Evolutionary conservation across 495 filamentous ascomycete genomes (phyloP).

Genomic region (Amniculicola lignicola): DNA sequence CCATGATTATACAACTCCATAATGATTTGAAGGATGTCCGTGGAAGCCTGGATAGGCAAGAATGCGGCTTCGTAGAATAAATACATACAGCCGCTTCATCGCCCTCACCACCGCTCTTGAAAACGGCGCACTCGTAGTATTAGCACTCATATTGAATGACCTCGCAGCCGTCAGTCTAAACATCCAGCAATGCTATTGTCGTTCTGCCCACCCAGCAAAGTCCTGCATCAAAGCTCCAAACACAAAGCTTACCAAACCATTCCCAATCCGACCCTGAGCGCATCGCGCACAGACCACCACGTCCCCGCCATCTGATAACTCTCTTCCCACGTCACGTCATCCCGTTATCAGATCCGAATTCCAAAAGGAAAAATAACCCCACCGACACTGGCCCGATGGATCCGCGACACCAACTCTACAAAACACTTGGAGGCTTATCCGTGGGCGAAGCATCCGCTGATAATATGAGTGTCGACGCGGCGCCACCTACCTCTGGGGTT

Average conservation of each 20-base stretch:
- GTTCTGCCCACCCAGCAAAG: too few relatives aligned
- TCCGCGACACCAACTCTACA: conserved; percentile 22
- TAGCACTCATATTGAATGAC: conserved; percentile 36
- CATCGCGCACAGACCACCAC: conserved; percentile 3
- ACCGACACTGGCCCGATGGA: conserved; percentile 17
- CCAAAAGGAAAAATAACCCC: background rate
- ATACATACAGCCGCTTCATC: conserved; percentile 74
- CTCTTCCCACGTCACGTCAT: too few relatives aligned
- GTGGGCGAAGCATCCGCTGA: conserved; percentile 2
- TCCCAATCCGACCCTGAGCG: background rate
- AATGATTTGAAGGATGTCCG: too few relatives aligned
- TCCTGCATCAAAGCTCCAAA: too few relatives aligned
- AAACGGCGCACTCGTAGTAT: conserved; percentile 57
- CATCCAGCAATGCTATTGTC: too few relatives aligned
- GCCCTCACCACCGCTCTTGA: conserved; percentile 74
- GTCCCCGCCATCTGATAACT: conserved; percentile 9
- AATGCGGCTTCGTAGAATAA: too few relatives aligned
- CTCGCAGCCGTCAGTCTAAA: conserved; percentile 14
- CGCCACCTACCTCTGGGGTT: conserved; percentile 53
- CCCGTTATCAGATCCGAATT: conserved; percentile 30
- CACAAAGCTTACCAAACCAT: background rate
- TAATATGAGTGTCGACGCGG: conserved; percentile 36
- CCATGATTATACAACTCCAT: too few relatives aligned
- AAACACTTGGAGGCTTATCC: conserved; percentile 20
- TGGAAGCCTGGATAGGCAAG: too few relatives aligned